These are phyloP conservation scores for Catunica adiposa DNA, from an alignment of 2,329 filamentous ascomycete genomes.

Conservation along the genomic window DNA sequence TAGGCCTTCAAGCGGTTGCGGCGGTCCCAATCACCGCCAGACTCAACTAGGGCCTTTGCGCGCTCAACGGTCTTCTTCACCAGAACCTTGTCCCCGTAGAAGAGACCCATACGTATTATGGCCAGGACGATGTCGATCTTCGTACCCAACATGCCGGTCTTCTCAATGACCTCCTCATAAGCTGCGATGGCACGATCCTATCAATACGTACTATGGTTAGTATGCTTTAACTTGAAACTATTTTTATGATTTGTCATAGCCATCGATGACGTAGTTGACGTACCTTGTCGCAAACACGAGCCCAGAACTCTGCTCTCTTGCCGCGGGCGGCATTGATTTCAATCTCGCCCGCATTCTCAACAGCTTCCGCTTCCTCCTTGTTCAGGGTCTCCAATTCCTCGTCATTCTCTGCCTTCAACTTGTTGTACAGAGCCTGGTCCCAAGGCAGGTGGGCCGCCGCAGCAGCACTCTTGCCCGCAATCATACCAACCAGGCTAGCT, in stretches of 20 bases:
- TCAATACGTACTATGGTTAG: background rate
- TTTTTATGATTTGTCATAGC: background rate
- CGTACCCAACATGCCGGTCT: constrained; percentile 88
- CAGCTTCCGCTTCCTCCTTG: constrained; percentile 84
- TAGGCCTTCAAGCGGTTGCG: constrained; percentile 98
- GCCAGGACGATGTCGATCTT: constrained; percentile 96
- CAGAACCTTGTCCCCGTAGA: constrained; percentile 83
- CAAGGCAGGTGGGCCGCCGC: constrained; percentile 59
- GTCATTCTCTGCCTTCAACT: constrained; percentile 60
- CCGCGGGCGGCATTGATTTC: constrained; percentile 84
- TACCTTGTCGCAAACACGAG: constrained; percentile 90
- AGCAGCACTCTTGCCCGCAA: constrained; percentile 52
- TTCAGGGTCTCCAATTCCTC: constrained; percentile 59
- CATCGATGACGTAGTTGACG: constrained; percentile 13
- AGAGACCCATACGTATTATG: constrained; percentile 87
- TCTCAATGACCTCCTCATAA: constrained; percentile 87
- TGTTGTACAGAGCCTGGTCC: constrained; percentile 78
- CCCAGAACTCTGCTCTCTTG: constrained; percentile 93
- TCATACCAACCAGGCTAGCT: constrained; percentile 55
- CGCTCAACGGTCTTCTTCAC: constrained; percentile 91
- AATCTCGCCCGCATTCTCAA: constrained; percentile 89
- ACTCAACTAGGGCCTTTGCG: constrained; percentile 77
- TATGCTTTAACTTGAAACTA: background rate
- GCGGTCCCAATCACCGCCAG: constrained; percentile 94
- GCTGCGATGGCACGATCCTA: constrained; percentile 87